These are phyloP conservation scores for Elymus sibiricus DNA, from an alignment of 176 grass and related monocot species.

Conservation along the genomic window DNA sequence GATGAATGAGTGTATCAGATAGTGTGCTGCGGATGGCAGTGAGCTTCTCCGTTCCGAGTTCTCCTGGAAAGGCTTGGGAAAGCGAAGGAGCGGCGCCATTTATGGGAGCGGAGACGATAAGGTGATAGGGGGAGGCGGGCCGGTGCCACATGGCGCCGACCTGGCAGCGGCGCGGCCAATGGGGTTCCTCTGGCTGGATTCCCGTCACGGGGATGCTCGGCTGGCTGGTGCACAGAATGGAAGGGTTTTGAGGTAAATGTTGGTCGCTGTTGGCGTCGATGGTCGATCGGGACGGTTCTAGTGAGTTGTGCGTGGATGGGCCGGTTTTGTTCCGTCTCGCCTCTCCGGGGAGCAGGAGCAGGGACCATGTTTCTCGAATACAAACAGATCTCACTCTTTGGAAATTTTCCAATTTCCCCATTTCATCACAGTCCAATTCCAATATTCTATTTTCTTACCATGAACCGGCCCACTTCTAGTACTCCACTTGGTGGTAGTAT, in stretches of 20 bases:
- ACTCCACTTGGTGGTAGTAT: no score
- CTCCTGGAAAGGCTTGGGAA: background rate
- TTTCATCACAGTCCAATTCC: no score
- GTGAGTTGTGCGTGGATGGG: slow-evolving; percentile 17
- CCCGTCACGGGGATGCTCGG: slow-evolving; percentile 9
- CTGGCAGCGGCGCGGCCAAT: slow-evolving; percentile 57
- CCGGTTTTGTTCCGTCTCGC: background rate
- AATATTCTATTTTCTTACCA: no score
- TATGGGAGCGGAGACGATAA: slow-evolving; percentile 49
- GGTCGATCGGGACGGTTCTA: slow-evolving; percentile 32
- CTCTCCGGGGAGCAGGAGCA: background rate
- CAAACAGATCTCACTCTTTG: no score
- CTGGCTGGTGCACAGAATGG: no score
- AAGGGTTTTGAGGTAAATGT: background rate
- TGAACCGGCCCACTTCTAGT: no score
- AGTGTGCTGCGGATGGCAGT: background rate
- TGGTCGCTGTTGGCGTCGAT: slow-evolving; percentile 16
- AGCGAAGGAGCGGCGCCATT: slow-evolving; percentile 2
- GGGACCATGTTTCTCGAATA: background rate
- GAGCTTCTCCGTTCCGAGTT: background rate
- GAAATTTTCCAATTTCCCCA: no score
- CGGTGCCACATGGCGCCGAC: slow-evolving; percentile 27
- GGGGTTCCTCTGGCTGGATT: slow-evolving; percentile 48
- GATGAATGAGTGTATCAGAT: background rate
- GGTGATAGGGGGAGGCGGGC: slow-evolving; percentile 42